phyloP scores from a whole-genome alignment of 495 filamentous ascomycete species.

The Cairneyella variabilis region DNA sequence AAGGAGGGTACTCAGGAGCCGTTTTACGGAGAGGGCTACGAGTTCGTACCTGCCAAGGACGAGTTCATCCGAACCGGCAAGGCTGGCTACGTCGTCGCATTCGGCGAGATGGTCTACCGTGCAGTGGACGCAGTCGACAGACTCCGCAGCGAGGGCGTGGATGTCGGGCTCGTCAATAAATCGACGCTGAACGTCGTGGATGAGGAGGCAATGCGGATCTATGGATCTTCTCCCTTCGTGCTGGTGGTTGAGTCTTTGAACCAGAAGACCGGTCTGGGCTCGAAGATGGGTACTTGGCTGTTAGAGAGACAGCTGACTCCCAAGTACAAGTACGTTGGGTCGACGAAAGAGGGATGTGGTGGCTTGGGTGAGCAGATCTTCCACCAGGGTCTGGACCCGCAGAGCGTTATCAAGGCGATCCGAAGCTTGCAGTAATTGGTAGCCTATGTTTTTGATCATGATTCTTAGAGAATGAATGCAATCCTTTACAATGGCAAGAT shows the following conservation, averaged over 20 bases:
- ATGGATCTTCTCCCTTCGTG: constrained; percentile 15
- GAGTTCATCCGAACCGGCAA: constrained; percentile 17
- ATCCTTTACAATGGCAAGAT: too few species aligned
- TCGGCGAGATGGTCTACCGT: constrained; percentile 22
- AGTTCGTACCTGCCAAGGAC: constrained; percentile 15
- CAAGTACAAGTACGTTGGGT: constrained; percentile 21
- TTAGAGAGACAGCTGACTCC: constrained; percentile 18
- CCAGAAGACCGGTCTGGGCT: constrained; percentile 20
- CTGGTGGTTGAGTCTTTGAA: constrained; percentile 18
- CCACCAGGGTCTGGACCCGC: constrained; percentile 18
- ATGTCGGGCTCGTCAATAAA: constrained; percentile 21
- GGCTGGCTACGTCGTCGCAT: constrained; percentile 15
- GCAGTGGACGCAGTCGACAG: constrained; percentile 18
- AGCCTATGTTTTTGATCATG: not conserved
- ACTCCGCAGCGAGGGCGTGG: constrained; percentile 19
- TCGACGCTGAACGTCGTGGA: constrained; percentile 18
- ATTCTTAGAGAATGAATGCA: too few species aligned
- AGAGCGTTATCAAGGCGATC: constrained; percentile 18
- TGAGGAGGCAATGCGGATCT: constrained; percentile 15
- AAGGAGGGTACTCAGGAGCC: constrained; percentile 14
- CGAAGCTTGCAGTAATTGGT: constrained; percentile 11
- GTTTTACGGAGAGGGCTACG: constrained; percentile 14
- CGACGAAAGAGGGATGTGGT: constrained; percentile 21
- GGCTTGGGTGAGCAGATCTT: constrained; percentile 21
- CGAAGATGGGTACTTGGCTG: constrained; percentile 14